Base-by-base conservation (phyloP, 2,329 filamentous ascomycete species). In the Monosporascus sp. region DNA sequence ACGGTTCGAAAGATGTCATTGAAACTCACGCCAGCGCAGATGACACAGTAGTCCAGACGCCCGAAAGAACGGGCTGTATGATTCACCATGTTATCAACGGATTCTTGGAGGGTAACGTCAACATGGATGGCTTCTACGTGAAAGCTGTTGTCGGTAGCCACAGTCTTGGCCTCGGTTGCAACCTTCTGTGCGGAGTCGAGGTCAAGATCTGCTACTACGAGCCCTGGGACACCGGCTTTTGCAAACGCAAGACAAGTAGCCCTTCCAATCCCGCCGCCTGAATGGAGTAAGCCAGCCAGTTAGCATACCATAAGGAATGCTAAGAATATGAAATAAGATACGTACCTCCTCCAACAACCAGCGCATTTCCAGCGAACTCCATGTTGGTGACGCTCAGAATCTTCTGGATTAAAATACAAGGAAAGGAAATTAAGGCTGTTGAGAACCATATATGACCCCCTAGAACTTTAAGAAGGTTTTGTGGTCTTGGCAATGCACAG, bases 1-100 rank as follows among this genome's bases (percentile, higher is more conserved):
- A 36, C 24, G 9, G 19, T 34, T 38, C 7, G 14, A 27, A n/a
- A 31, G 1, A 40, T 19, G 44, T 3, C 44, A 37, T 22, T 6
- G 16, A 45, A 14, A 49, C 54, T 51, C 51, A 61, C 57, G 20
- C 61, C 59, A 9, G 58, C 61, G 34, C 52, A 49, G 22, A 56
- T 59, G n/a, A 62, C 50, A 11, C 56, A 60, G 20, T 62, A 63
- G 26, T 62, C 61, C 3, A 61, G 43, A 3, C 60, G 55, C 7
- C 49, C 52, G 31, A 59, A 57, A 2, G n/a, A 14, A n/a, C 51
- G 20, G 11, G 44, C 27, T 27, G 38, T 49, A 5, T 49, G 14
- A 3, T 20, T 27, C 3, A 49, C 14, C 7, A 36, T 26, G 7
- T 19, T 14, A 7, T 44, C 36, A 1, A 53, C 44, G n/a, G 50